Conservation (phyloP, 1,139 yeast genomes). For the Blastobotrys ciferrii region DNA sequence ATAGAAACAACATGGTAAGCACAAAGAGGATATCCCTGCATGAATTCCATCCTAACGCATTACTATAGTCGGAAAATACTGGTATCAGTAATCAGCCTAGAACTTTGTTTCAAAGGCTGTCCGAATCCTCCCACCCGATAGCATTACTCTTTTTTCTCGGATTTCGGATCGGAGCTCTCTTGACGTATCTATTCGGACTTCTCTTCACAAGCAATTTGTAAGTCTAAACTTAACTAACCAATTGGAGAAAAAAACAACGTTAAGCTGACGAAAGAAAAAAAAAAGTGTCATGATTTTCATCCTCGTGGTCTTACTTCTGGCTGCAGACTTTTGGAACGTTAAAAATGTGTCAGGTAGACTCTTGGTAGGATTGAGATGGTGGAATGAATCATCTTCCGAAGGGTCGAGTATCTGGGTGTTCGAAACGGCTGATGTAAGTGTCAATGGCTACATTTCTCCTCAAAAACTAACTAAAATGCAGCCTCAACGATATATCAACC, state of each 20-base stretch:
- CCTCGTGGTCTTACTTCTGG: constrained; percentile 64
- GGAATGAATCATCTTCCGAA: constrained; percentile 56
- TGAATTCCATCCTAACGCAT: neutral
- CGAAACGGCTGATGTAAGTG: constrained; percentile 66
- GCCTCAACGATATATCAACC: constrained; percentile 78
- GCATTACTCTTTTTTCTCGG: constrained; percentile 65
- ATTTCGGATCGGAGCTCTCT: constrained; percentile 61
- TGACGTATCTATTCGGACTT: constrained; percentile 68
- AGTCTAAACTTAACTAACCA: constrained; percentile 19
- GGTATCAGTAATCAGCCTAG: constrained; percentile 14
- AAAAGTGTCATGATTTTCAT: constrained; percentile 69
- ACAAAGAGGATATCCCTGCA: neutral
- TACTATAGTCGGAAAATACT: constrained; percentile 1
- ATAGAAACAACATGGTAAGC: too few species aligned
- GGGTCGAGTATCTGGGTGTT: constrained; percentile 87
- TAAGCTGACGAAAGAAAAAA: neutral
- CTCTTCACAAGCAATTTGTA: constrained; percentile 60
- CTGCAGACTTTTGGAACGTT: constrained; percentile 92
- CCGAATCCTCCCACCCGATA: constrained; percentile 78
- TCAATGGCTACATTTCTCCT: neutral
- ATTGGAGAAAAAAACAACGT: neutral
- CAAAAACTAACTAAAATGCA: constrained; percentile 12
- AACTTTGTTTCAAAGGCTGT: constrained; percentile 41
- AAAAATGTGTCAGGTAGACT: constrained; percentile 89
- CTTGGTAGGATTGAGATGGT: constrained; percentile 91